Evolutionary conservation across 306 rosid species (phyloP).

Genomic region (Quercus robur): DNA sequence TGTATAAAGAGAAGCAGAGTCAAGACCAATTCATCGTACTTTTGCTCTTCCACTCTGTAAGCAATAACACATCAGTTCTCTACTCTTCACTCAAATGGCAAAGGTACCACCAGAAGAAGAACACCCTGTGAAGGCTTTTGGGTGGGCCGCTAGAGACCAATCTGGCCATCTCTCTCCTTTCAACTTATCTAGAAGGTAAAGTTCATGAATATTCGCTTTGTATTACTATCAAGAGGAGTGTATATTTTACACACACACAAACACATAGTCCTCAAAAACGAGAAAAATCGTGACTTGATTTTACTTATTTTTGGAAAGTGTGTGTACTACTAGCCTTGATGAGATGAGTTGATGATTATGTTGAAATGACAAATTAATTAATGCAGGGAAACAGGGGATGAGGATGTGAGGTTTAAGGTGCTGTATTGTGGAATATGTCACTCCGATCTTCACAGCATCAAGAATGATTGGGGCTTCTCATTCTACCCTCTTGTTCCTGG

Average conservation of each 20-base stretch:
- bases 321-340: neutral
- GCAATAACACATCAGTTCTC: neutral
- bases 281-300: no score
- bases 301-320: no score
- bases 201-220: no score
- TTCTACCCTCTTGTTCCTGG: constrained; percentile 22
- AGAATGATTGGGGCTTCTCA: constrained; percentile 18
- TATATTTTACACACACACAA: no score
- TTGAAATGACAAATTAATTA: neutral
- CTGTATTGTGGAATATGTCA: constrained; percentile 30
- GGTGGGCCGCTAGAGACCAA: constrained; percentile 44
- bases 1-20: neutral
- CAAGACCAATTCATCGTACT: no score
- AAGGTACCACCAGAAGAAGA: constrained; percentile 23
- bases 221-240: no score
- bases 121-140: constrained; percentile 38
- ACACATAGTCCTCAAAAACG: no score
- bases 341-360: neutral
- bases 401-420: constrained; percentile 23
- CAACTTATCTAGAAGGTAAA: constrained; percentile 40
- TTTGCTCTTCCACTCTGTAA: neutral
- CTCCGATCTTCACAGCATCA: constrained; percentile 18
- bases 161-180: constrained; percentile 41
- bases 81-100: neutral
- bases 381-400: constrained; percentile 11